A percentile compares a stretch with the other conserved stretches of the same genome.
These are phyloP conservation scores for Sarcodon aspratus DNA, from an alignment of 768 basidiomycete genomes.

Conservation along the genomic window DNA sequence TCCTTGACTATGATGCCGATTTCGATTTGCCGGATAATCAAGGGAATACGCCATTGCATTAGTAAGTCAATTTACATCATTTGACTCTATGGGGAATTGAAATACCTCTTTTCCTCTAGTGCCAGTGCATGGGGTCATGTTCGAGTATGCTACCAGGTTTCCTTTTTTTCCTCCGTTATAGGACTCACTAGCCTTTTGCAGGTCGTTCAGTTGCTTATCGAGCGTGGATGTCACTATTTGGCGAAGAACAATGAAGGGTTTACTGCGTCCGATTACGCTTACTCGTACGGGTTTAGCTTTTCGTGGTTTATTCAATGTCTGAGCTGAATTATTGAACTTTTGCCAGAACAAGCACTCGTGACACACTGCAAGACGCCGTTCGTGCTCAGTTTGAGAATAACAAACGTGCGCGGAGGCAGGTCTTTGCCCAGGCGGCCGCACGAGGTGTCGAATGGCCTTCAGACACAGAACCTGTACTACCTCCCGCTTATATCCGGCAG, in stretches of 20 bases:
- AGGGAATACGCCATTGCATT: constrained; percentile 89
- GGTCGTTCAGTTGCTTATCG: constrained; percentile 80
- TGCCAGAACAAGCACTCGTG: constrained; percentile 56
- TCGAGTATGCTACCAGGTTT: constrained; percentile 35
- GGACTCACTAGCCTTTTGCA: constrained; percentile 14
- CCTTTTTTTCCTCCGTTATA: background rate
- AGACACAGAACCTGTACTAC: constrained; percentile 10
- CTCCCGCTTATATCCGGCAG: constrained; percentile 20
- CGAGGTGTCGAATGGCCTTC: constrained; percentile 53
- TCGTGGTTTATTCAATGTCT: constrained; percentile 6
- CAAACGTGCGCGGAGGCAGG: constrained; percentile 59
- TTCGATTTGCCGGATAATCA: constrained; percentile 82
- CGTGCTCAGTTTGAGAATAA: constrained; percentile 70
- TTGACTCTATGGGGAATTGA: background rate
- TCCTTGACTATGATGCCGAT: constrained; percentile 87
- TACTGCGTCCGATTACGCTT: constrained; percentile 88
- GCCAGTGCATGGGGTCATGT: constrained; percentile 85
- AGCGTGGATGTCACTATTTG: constrained; percentile 75
- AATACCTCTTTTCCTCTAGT: constrained; percentile 24
- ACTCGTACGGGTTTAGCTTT: constrained; percentile 43
- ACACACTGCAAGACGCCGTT: constrained; percentile 73
- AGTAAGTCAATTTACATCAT: constrained; percentile 42
- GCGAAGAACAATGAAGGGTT: constrained; percentile 87
- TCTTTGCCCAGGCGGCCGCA: constrained; percentile 64
- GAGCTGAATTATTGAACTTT: constrained; percentile 5